These are phyloP conservation scores for Alliaria petiolata DNA, from an alignment of 345 rosid genomes.

Conservation along the genomic window DNA sequence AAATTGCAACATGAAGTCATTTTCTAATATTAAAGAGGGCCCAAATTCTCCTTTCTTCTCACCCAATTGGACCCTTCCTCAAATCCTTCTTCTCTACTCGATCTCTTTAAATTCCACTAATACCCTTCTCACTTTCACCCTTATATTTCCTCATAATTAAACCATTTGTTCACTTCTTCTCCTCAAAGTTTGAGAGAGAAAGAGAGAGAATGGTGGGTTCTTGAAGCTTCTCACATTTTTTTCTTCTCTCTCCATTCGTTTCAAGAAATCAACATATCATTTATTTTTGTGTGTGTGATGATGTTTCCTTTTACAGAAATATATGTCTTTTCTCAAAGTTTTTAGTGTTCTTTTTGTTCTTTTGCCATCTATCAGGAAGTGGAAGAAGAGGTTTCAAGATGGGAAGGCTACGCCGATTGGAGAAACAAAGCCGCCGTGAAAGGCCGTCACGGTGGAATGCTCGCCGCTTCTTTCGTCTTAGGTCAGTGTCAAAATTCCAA, in stretches of 20 bases:
- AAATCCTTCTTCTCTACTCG: background rate
- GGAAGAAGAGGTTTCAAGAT: conserved; percentile 36
- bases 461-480: conserved; percentile 64
- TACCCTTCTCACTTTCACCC: conserved; percentile 35
- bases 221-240: conserved; percentile 27
- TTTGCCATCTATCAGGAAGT: conserved; percentile 42
- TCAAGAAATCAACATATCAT: conserved; percentile 15
- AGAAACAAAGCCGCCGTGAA: conserved; percentile 54
- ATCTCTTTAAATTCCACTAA: conserved; percentile 44
- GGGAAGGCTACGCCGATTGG: conserved; percentile 90
- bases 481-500: conserved; percentile 35
- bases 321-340: conserved; percentile 6
- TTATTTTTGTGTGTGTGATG: background rate
- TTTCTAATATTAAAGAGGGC: conserved; percentile 39
- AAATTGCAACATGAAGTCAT: conserved; percentile 39
- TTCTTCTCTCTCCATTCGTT: background rate
- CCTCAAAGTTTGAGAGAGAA: conserved; percentile 36
- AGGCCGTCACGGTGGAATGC: conserved; percentile 73
- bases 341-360: background rate
- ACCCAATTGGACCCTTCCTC: conserved; percentile 32
- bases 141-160: conserved; percentile 9
- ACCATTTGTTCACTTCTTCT: background rate
- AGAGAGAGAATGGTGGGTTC: conserved; percentile 60
- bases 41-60: conserved; percentile 39
- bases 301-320: conserved; percentile 8